Percentiles rank a stretch among this genome's conserved stretches.
Evolutionary conservation across 2,329 filamentous ascomycete genomes (phyloP).

Genomic region (Alternaria atra): DNA sequence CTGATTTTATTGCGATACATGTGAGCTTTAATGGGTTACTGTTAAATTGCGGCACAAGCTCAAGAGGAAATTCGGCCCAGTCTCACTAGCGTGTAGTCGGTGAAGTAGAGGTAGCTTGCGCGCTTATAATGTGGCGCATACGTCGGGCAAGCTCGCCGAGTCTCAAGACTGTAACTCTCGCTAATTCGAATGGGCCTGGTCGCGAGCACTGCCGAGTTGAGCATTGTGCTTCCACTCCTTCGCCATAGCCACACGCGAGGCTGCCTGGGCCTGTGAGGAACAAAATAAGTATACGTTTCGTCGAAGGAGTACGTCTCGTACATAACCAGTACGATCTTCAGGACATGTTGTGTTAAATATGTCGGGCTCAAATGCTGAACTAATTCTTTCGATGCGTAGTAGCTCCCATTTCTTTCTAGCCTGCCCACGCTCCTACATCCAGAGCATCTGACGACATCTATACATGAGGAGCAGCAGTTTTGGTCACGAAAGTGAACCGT

Average conservation of each 20-base stretch:
- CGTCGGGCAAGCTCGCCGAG: constrained; percentile 14
- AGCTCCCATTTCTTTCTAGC: not conserved
- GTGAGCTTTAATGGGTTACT: not conserved
- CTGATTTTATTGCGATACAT: not conserved
- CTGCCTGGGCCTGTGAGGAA: not conserved
- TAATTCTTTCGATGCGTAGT: not conserved
- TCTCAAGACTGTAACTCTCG: not conserved
- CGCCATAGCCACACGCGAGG: not conserved
- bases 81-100: constrained; percentile 14
- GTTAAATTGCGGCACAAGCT: constrained; percentile 9
- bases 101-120: constrained; percentile 11
- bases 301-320: not conserved
- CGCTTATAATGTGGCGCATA: constrained; percentile 11
- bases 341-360: not conserved
- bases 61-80: not conserved
- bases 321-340: not conserved
- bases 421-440: not conserved
- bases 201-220: not conserved
- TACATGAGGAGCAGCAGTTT: not conserved
- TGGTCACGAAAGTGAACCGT: not conserved
- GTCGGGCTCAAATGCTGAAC: not conserved
- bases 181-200: not conserved
- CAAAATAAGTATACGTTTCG: not conserved
- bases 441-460: not conserved
- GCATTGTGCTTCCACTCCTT: not conserved